Conservation (phyloP, 2,329 filamentous ascomycete species). For the Alternaria ethzedia region DNA sequence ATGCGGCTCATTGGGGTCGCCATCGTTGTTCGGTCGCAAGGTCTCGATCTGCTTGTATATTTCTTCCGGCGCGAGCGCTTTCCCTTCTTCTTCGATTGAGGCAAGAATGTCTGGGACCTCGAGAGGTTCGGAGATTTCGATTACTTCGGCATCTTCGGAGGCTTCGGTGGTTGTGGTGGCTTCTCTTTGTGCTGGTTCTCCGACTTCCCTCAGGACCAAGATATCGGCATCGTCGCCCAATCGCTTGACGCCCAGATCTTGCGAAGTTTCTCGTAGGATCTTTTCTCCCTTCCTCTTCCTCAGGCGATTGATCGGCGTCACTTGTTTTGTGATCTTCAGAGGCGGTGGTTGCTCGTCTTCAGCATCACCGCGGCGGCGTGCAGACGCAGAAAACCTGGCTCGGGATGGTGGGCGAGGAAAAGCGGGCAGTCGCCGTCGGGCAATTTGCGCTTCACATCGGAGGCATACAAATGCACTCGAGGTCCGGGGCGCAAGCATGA, state of each 20-base stretch:
- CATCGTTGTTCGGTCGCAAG: constrained; percentile 33
- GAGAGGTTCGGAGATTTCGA: constrained; percentile 11
- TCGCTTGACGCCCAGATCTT: constrained; percentile 37
- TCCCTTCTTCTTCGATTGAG: constrained; percentile 34
- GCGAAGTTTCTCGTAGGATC: constrained; percentile 35
- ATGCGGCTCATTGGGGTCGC: constrained; percentile 28
- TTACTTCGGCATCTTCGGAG: constrained; percentile 1
- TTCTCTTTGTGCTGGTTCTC: constrained; percentile 2
- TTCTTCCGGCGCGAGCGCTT: constrained; percentile 33
- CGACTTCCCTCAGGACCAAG: constrained; percentile 41
- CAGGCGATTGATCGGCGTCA: constrained; percentile 27
- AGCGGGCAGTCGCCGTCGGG: constrained; percentile 25
- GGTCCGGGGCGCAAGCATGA: constrained; percentile 47
- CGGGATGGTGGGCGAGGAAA: constrained; percentile 21
- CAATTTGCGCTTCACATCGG: constrained; percentile 45
- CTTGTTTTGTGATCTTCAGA: constrained; percentile 14
- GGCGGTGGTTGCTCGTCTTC: constrained; percentile 3
- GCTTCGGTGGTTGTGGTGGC: neutral
- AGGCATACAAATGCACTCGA: constrained; percentile 49
- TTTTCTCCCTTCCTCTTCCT: constrained; percentile 29
- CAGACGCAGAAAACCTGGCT: constrained; percentile 38
- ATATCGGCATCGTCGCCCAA: constrained; percentile 47
- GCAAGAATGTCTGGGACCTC: constrained; percentile 33
- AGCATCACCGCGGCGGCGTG: constrained; percentile 28
- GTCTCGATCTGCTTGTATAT: constrained; percentile 39